A percentile compares a stretch with the other conserved stretches of the same genome.
These are phyloP conservation scores for Eucalyptus lansdowneana DNA, from an alignment of 345 rosid genomes.

Conservation along the genomic window DNA sequence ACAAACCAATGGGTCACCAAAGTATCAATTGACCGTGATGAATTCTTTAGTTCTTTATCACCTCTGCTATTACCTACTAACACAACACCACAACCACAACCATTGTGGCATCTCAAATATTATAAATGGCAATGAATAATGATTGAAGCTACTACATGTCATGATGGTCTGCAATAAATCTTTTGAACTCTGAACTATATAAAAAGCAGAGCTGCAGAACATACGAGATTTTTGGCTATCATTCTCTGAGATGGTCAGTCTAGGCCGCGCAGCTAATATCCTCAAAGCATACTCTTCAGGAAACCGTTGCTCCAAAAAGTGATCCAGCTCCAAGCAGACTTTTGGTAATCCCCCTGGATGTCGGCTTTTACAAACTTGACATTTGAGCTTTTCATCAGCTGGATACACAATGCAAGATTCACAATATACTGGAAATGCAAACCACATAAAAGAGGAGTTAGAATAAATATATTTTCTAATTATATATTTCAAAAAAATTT, in stretches of 20 bases:
- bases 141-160: neutral
- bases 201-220: neutral
- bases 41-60: neutral
- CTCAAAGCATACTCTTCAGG: slow-evolving; percentile 50
- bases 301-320: slow-evolving; percentile 42
- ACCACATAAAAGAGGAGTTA: neutral
- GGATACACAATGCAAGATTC: slow-evolving; percentile 38
- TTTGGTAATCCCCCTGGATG: slow-evolving; percentile 51
- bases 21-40: slow-evolving; percentile 9
- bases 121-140: neutral
- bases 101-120: neutral
- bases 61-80: slow-evolving; percentile 19
- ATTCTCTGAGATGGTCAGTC: neutral
- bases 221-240: slow-evolving; percentile 4
- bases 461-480: neutral
- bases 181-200: neutral
- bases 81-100: neutral
- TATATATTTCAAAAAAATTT: neutral
- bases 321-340: slow-evolving; percentile 59
- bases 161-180: neutral
- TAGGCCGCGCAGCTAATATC: slow-evolving; percentile 18
- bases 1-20: slow-evolving; percentile 10
- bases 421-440: slow-evolving; percentile 46
- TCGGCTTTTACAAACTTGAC: slow-evolving; percentile 46
- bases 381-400: slow-evolving; percentile 27